Evolutionary conservation across 768 basidiomycete species (phyloP).

Genomic region (Saitozyma podzolica): DNA sequence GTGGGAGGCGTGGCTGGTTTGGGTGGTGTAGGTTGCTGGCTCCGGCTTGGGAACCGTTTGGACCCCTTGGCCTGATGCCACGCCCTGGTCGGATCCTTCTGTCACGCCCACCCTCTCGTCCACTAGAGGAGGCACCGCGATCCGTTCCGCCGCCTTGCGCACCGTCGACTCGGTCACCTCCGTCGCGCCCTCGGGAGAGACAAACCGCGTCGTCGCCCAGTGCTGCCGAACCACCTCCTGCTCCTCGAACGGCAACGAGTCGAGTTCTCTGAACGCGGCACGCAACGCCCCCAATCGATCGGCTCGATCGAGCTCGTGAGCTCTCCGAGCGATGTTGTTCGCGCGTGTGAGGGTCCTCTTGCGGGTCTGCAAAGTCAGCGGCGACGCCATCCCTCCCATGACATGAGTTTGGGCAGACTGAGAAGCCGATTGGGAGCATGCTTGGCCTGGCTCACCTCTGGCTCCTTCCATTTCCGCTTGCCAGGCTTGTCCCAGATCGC

Average conservation of each 20-base stretch:
- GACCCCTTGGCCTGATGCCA: no score
- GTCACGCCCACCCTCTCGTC: no score
- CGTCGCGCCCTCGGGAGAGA: no score
- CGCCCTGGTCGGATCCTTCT: no score
- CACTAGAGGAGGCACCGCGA: no score
- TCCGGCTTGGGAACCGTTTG: no score
- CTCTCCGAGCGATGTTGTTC: slow-evolving; percentile 23
- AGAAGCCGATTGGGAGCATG: no score
- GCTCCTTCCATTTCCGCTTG: slow-evolving; percentile 45
- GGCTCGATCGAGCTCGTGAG: slow-evolving; percentile 37
- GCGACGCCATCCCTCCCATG: no score
- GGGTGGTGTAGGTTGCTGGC: no score
- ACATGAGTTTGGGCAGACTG: not conserved
- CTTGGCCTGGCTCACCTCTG: slow-evolving; percentile 29
- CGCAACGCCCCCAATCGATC: slow-evolving; percentile 21
- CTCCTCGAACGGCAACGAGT: slow-evolving; percentile 17
- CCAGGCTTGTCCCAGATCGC: slow-evolving; percentile 49
- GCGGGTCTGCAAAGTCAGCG: slow-evolving; percentile 19
- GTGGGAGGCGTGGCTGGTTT: no score
- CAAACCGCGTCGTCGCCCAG: slow-evolving; percentile 4
- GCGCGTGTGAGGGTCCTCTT: slow-evolving; percentile 24
- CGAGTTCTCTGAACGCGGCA: slow-evolving; percentile 16
- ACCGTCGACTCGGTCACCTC: no score
- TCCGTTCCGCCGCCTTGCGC: no score
- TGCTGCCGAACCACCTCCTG: slow-evolving; percentile 14